phyloP scores from a whole-genome alignment of 2,329 filamentous ascomycete species.

The Diatrype stigma region DNA sequence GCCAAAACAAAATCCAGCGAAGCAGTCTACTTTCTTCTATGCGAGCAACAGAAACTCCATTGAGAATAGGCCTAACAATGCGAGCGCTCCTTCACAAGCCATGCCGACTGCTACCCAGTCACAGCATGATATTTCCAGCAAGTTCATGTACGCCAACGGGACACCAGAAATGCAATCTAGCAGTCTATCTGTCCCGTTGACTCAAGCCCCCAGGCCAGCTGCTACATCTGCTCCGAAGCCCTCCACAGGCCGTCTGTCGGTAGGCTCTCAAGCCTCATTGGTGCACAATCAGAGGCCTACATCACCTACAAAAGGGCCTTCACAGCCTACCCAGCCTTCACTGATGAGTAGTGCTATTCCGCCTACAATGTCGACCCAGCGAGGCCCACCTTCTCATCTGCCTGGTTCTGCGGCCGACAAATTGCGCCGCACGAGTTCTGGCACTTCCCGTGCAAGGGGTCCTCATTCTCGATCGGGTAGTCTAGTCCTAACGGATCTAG shows the following conservation, averaged over 20 bases:
- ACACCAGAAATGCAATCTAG: conserved; percentile 43
- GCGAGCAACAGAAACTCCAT: conserved; percentile 47
- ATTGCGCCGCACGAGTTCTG: conserved; percentile 41
- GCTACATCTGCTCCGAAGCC: conserved; percentile 43
- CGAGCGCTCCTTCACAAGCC: conserved; percentile 26
- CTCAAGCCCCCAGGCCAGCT: conserved; percentile 40
- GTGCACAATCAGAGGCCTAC: conserved; percentile 36
- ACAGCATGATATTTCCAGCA: conserved; percentile 44
- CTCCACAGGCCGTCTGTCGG: conserved; percentile 32
- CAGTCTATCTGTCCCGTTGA: conserved; percentile 30
- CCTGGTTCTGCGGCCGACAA: conserved; percentile 30
- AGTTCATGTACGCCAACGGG: conserved; percentile 75
- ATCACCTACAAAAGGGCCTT: conserved; percentile 46
- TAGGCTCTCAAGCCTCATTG: background rate
- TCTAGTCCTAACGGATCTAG: conserved; percentile 20
- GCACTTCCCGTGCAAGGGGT: conserved; percentile 30
- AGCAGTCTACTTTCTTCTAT: conserved; percentile 51
- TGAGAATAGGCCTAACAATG: conserved; percentile 32
- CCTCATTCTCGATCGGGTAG: conserved; percentile 40
- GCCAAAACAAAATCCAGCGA: conserved; percentile 29
- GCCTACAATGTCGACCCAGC: conserved; percentile 22
- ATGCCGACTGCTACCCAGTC: conserved; percentile 29
- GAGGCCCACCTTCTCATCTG: conserved; percentile 33
- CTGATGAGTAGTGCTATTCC: conserved; percentile 16
- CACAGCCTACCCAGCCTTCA: conserved; percentile 16